A percentile compares a stretch with the other conserved stretches of the same genome.
phyloP scores from a whole-genome alignment of 352 stramenopile genomes.

The Phytophthora tentaculata region DNA sequence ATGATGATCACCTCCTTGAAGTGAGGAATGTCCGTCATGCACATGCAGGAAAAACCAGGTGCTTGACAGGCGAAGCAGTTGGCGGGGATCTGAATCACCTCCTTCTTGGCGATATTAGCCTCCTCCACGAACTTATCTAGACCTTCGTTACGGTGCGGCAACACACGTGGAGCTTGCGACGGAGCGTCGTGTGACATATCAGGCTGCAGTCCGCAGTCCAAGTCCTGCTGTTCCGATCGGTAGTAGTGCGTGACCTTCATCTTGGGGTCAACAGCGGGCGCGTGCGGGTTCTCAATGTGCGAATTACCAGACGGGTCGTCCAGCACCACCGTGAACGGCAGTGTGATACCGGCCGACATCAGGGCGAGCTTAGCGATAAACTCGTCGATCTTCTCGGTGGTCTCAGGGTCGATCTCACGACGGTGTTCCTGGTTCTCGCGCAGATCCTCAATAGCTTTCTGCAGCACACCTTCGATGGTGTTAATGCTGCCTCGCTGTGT shows the following conservation, averaged over 20 bases:
- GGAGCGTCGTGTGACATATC: constrained; percentile 62
- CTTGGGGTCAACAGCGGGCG: constrained; percentile 79
- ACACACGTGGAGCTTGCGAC: constrained; percentile 48
- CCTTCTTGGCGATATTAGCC: constrained; percentile 70
- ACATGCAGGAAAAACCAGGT: constrained; percentile 85
- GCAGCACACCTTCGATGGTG: constrained; percentile 82
- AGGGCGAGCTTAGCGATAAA: constrained; percentile 82
- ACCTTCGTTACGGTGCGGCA: constrained; percentile 73
- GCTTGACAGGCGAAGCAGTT: constrained; percentile 83
- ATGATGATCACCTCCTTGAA: constrained; percentile 96
- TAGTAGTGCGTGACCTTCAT: constrained; percentile 78
- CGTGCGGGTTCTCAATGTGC: constrained; percentile 91
- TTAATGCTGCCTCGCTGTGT: constrained; percentile 90
- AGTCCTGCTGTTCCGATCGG: constrained; percentile 76
- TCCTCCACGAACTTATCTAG: constrained; percentile 69
- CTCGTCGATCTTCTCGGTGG: constrained; percentile 77
- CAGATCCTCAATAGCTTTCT: constrained; percentile 77
- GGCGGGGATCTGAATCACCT: constrained; percentile 86
- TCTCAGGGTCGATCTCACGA: constrained; percentile 79
- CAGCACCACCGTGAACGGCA: constrained; percentile 87
- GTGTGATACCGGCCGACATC: constrained; percentile 60
- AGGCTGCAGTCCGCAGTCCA: constrained; percentile 75
- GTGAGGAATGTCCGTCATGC: constrained; percentile 93
- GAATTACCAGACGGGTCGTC: constrained; percentile 92
- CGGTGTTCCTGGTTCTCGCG: constrained; percentile 82